Evolutionary conservation across 208 protist genomes (phyloP).

Genomic region (Porcisia hertigi): DNA sequence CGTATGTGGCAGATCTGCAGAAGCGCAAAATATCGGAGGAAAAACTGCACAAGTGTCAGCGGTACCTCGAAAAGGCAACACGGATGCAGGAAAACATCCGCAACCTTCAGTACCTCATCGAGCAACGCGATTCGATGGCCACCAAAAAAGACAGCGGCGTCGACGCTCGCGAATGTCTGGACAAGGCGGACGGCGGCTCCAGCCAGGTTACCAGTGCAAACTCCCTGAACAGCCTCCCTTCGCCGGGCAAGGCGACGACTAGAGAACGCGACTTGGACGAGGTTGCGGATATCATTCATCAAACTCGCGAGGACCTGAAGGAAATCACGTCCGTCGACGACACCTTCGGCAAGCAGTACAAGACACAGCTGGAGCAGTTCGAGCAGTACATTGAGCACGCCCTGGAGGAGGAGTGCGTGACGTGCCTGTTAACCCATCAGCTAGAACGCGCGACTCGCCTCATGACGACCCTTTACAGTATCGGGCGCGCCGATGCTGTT

Average conservation of each 20-base stretch:
- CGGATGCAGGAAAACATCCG: constrained; percentile 49
- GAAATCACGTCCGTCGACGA: constrained; percentile 55
- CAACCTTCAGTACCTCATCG: constrained; percentile 47
- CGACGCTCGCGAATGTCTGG: neutral
- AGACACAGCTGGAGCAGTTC: constrained; percentile 48
- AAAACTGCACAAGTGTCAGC: constrained; percentile 54
- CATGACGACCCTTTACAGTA: constrained; percentile 58
- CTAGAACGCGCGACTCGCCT: constrained; percentile 47
- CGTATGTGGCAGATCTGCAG: constrained; percentile 39
- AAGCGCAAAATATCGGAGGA: constrained; percentile 38
- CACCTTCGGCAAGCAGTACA: constrained; percentile 60
- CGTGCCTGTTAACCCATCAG: constrained; percentile 40
- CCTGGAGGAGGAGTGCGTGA: constrained; percentile 67
- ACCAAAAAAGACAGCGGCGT: neutral
- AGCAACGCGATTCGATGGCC: constrained; percentile 29
- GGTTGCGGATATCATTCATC: constrained; percentile 25
- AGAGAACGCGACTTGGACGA: constrained; percentile 26
- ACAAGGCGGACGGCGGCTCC: neutral
- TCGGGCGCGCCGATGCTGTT: constrained; percentile 62
- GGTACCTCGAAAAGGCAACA: constrained; percentile 47
- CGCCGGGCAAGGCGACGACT: neutral
- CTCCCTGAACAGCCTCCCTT: neutral
- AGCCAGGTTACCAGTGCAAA: neutral
- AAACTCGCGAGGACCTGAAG: constrained; percentile 47
- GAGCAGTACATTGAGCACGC: constrained; percentile 59